Evolutionary conservation across 345 rosid genomes (phyloP).

Genomic region (Hibiscus mutabilis): DNA sequence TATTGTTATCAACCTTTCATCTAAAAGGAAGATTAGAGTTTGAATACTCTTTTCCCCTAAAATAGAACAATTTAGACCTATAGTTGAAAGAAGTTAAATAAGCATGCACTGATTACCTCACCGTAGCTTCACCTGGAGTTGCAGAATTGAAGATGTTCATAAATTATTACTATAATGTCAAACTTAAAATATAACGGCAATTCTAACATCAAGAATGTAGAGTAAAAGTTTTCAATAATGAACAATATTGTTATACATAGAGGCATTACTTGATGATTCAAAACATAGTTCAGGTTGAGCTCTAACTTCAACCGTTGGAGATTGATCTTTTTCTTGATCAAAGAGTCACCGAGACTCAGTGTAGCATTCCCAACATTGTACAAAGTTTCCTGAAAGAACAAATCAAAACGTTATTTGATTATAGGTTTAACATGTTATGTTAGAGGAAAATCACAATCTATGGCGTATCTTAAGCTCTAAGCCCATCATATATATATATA

Average conservation of each 20-base stretch:
- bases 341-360: slow-evolving; percentile 54
- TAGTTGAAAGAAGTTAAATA: neutral
- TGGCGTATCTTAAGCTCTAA: neutral
- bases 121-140: neutral
- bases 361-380: slow-evolving; percentile 63
- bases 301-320: slow-evolving; percentile 64
- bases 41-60: neutral
- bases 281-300: slow-evolving; percentile 61
- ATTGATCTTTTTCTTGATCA: slow-evolving; percentile 53
- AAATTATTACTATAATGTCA: neutral
- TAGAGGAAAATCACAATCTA: neutral
- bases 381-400: slow-evolving; percentile 55
- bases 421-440: neutral
- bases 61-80: neutral
- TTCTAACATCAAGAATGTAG: neutral
- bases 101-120: neutral
- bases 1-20: neutral
- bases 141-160: neutral
- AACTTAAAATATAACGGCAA: neutral
- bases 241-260: slow-evolving; percentile 9
- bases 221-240: neutral
- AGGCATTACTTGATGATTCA: slow-evolving; percentile 59
- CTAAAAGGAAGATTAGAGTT: neutral
- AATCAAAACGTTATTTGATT: slow-evolving; percentile 13
- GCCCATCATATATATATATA: neutral